Evolutionary conservation across 306 rosid genomes (phyloP).

Genomic region (Fagus crenata): DNA sequence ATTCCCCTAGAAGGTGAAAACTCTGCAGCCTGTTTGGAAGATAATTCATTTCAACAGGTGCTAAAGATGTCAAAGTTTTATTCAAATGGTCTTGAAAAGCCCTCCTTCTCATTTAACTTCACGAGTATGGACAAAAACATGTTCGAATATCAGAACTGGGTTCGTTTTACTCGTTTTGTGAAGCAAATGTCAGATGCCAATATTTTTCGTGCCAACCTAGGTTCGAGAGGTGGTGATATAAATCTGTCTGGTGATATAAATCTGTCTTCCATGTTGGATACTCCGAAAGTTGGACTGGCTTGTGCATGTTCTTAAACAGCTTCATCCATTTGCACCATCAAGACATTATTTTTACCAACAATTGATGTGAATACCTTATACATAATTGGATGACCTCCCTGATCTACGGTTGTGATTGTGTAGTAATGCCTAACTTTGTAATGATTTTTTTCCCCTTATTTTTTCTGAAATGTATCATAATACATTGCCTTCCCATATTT

Average conservation of each 20-base stretch:
- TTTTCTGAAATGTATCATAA: constrained; percentile 33
- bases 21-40: constrained; percentile 52
- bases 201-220: constrained; percentile 75
- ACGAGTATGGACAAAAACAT: constrained; percentile 76
- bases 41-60: constrained; percentile 56
- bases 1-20: constrained; percentile 79
- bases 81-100: constrained; percentile 67
- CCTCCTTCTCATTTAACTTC: constrained; percentile 77
- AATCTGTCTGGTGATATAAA: constrained; percentile 40
- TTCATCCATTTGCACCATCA: constrained; percentile 12
- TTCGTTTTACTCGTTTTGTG: constrained; percentile 77
- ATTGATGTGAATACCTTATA: constrained; percentile 31
- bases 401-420: constrained; percentile 45
- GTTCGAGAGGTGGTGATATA: constrained; percentile 37
- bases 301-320: constrained; percentile 49
- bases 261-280: constrained; percentile 42
- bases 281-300: constrained; percentile 50
- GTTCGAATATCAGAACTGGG: constrained; percentile 73
- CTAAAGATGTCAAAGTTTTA: constrained; percentile 70
- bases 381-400: constrained; percentile 24
- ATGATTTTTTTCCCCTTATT: constrained; percentile 38
- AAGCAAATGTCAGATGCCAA: constrained; percentile 68
- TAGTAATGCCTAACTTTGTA: constrained; percentile 43
- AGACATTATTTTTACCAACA: constrained; percentile 21
- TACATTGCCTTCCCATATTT: constrained; percentile 58